Base-by-base conservation (phyloP, 176 grass and related monocot genomes). In the Alopecurus myosuroides region DNA sequence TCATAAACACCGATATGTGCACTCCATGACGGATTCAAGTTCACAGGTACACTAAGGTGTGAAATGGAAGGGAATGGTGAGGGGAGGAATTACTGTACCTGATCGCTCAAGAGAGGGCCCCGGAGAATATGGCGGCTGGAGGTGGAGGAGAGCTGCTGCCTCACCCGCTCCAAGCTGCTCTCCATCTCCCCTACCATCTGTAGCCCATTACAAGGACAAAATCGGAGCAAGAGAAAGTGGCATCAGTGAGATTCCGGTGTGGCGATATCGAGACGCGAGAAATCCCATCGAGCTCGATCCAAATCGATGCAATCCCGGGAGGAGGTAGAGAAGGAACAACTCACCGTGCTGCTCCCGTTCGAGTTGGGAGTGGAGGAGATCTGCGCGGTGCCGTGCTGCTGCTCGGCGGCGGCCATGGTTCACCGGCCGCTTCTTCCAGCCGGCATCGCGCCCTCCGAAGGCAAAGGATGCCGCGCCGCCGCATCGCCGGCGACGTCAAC, bases 161-260 rank as follows among this genome's bases (percentile, higher is more conserved):
- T 92, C 30, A 94, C 94, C 87, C 88, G 85, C 53, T 95, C 87
- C 88, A 98, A 94, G 91, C 93, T 98, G 82, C 83, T 90, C 85
- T 92, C 91, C 74, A 94, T 87, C 78, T 90, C 86, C 25, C 81
- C 89, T 35, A 89, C 88, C 84, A 79, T 84, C 93, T 93, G 77
- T 53, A 82, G n/a, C 70, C 17, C 60, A 68, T 19, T 56, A 28
- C 61, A 62, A 82, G 51, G 41, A 50, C 18, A 39, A 76, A 17
- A 39, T 17, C 37, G 34, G 9, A 74, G 61, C 64, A 93, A 85
- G 3, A 36, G 20, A 57, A 52, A 83, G 26, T 3, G n/a, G n/a
- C 48, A 68, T 42, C 33, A 33, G 82, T 76, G 56, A 85, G 81
- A 80, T 84, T 78, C 76, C 39, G 20, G n/a, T 40, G 15, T 12